Evolutionary conservation across 2,329 filamentous ascomycete genomes (phyloP).

Genomic region (Diaporthe aspalathi): DNA sequence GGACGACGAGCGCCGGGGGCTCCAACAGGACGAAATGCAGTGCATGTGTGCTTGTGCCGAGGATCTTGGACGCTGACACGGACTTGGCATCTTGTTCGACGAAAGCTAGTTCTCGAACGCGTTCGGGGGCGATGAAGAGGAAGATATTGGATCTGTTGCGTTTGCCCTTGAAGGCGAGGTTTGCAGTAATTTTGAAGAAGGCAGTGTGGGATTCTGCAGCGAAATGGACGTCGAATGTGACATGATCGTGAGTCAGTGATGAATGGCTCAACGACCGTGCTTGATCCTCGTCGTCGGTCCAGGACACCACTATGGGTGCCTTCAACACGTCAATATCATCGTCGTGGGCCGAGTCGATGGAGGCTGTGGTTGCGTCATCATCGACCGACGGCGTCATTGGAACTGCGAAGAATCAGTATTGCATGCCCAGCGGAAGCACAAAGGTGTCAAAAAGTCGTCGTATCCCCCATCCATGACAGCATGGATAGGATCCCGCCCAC

Average conservation of each 20-base stretch:
- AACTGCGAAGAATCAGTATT: conserved; percentile 30
- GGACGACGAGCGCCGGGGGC: conserved; percentile 30
- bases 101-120: conserved; percentile 17
- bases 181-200: conserved; percentile 36
- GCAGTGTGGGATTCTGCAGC: conserved; percentile 22
- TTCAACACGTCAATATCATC: conserved; percentile 16
- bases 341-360: conserved; percentile 15
- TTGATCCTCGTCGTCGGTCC: conserved; percentile 24
- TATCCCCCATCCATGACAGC: conserved; percentile 31
- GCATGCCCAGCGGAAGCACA: background rate
- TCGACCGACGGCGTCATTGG: conserved; percentile 31
- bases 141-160: conserved; percentile 37
- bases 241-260: conserved; percentile 27
- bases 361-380: conserved; percentile 31
- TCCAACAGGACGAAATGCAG: conserved; percentile 19
- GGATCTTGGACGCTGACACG: conserved; percentile 8
- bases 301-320: conserved; percentile 30
- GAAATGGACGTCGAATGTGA: conserved; percentile 24
- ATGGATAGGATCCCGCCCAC: conserved; percentile 38
- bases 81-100: conserved; percentile 21
- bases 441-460: conserved; percentile 6
- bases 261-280: conserved; percentile 20
- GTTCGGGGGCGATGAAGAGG: conserved; percentile 33
- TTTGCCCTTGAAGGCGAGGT: conserved; percentile 36
- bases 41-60: conserved; percentile 22